Conservation (phyloP, 2,329 filamentous ascomycete species). For the Akanthomyces dipterigenus region DNA sequence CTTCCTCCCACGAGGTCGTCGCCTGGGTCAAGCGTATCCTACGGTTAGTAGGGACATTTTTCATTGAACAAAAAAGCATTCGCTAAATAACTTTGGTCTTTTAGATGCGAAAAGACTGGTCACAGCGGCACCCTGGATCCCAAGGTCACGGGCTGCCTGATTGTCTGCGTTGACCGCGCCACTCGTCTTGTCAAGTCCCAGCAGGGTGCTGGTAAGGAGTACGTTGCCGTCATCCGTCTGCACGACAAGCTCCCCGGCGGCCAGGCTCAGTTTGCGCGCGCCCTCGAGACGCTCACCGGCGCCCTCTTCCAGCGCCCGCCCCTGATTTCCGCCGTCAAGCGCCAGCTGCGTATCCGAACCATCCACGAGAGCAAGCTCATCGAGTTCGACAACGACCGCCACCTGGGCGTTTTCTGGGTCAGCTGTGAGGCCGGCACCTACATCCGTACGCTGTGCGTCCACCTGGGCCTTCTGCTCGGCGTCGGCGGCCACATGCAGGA, state of each 20-base stretch:
- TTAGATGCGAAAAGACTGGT: constrained; percentile 75
- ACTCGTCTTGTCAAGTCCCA: constrained; percentile 98
- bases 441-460: constrained; percentile 95
- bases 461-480: constrained; percentile 68
- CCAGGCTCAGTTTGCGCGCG: constrained; percentile 85
- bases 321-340: constrained; percentile 96
- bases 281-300: constrained; percentile 91
- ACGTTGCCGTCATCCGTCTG: constrained; percentile 89
- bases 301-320: constrained; percentile 89
- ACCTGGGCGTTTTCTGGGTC: constrained; percentile 98
- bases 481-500: constrained; percentile 98
- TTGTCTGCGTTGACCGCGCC: constrained; percentile 92
- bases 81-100: neutral
- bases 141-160: constrained; percentile 93
- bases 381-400: constrained; percentile 97
- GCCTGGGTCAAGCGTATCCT: constrained; percentile 99
- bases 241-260: constrained; percentile 94
- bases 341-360: constrained; percentile 94
- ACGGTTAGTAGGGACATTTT: constrained; percentile 46
- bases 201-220: constrained; percentile 98
- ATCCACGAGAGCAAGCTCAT: constrained; percentile 95
- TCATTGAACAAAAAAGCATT: neutral
- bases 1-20: constrained; percentile 96
- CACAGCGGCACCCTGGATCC: constrained; percentile 98
- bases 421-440: constrained; percentile 97